Conservation (phyloP, 352 stramenopile species). For the Phytophthora brassicae region DNA sequence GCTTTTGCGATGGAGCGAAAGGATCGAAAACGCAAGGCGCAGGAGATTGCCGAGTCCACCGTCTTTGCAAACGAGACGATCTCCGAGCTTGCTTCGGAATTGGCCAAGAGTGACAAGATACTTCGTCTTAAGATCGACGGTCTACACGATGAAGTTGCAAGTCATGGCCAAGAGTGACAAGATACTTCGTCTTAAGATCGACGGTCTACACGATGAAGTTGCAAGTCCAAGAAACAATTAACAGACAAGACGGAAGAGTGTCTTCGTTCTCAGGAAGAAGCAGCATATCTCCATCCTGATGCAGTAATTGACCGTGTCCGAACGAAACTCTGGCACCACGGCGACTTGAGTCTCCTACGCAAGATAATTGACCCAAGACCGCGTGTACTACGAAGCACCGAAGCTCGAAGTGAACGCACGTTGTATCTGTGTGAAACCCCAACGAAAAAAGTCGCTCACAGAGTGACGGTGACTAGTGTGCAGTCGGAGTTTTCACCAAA, state of each 20-base stretch:
- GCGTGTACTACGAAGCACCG: slow-evolving; percentile 12
- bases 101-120: slow-evolving; percentile 12
- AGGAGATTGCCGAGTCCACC: slow-evolving; percentile 15
- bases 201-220: slow-evolving; percentile 15
- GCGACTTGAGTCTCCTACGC: slow-evolving; percentile 26
- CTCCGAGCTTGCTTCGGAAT: slow-evolving; percentile 11
- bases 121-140: slow-evolving; percentile 16
- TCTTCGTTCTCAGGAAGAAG: neutral
- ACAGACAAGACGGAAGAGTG: slow-evolving; percentile 15
- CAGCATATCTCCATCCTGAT: slow-evolving; percentile 25
- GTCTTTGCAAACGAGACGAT: slow-evolving; percentile 20
- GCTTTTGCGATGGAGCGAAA: slow-evolving; percentile 23
- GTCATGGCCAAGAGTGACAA: slow-evolving; percentile 12
- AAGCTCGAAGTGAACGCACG: slow-evolving; percentile 12
- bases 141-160: slow-evolving; percentile 14
- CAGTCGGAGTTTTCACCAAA: slow-evolving; percentile 5
- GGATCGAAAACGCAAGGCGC: slow-evolving; percentile 25
- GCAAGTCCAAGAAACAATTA: slow-evolving; percentile 23
- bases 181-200: slow-evolving; percentile 16
- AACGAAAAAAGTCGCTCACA: slow-evolving; percentile 13
- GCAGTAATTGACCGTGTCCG: slow-evolving; percentile 28
- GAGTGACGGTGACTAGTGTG: neutral
- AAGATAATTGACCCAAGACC: slow-evolving; percentile 16
- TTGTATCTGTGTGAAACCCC: slow-evolving; percentile 21
- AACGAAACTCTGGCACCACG: slow-evolving; percentile 29